Evolutionary conservation across 2,329 filamentous ascomycete species (phyloP).

Genomic region (Whalleya microplaca): DNA sequence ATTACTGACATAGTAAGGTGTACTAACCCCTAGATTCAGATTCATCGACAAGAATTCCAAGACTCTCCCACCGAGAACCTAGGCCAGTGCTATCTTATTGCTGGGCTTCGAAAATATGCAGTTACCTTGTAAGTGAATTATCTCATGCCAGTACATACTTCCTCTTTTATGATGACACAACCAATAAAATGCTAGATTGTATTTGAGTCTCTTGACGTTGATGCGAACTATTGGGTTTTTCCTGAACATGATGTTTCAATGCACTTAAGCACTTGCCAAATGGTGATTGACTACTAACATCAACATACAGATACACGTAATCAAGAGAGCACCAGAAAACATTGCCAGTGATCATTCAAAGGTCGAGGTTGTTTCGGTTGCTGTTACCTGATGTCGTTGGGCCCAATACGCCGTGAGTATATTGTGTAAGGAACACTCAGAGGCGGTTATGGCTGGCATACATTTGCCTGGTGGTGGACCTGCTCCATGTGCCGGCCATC

Average conservation of each 20-base stretch:
- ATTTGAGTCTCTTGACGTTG: slow-evolving; percentile 45
- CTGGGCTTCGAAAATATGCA: no score
- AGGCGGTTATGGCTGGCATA: no score
- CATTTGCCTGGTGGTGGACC: no score
- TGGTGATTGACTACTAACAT: slow-evolving; percentile 9
- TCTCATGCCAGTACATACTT: not conserved
- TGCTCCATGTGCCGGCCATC: no score
- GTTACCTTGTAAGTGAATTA: slow-evolving; percentile 17
- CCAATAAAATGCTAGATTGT: slow-evolving; percentile 52
- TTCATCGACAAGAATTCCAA: not conserved
- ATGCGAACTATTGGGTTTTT: slow-evolving; percentile 38
- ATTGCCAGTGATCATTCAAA: not conserved
- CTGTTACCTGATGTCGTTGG: not conserved
- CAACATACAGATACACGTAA: slow-evolving; percentile 1
- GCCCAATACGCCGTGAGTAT: no score
- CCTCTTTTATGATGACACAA: slow-evolving; percentile 42
- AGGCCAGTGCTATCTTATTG: no score
- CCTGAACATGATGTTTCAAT: slow-evolving; percentile 14
- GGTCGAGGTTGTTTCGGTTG: not conserved
- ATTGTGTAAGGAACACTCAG: no score
- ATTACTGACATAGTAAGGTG: not conserved
- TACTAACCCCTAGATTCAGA: not conserved
- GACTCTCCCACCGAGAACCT: no score
- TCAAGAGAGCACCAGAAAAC: not conserved
- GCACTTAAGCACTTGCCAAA: not conserved